Evolutionary conservation across 768 basidiomycete species (phyloP).

Genomic region (Pleurotus citrinopileatus): DNA sequence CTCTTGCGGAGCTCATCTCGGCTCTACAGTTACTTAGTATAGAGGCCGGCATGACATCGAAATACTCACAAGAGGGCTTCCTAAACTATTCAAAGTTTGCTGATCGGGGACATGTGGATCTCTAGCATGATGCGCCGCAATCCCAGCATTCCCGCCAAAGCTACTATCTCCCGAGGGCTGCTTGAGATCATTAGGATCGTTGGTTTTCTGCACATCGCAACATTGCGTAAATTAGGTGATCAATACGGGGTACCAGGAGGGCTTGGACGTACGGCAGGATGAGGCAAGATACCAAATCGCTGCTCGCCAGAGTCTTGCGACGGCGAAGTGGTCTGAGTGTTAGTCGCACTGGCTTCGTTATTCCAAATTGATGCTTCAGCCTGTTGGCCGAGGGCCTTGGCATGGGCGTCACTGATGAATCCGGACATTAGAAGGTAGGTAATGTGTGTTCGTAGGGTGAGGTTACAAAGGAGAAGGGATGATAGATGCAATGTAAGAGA

Average conservation of each 20-base stretch:
- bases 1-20: slow-evolving; percentile 47
- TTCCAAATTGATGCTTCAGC: slow-evolving; percentile 10
- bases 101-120: slow-evolving; percentile 49
- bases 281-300: slow-evolving; percentile 52
- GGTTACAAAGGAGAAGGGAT: neutral
- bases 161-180: slow-evolving; percentile 30
- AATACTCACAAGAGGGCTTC: slow-evolving; percentile 42
- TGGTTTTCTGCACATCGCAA: slow-evolving; percentile 48
- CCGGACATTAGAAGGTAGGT: neutral
- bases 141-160: slow-evolving; percentile 34
- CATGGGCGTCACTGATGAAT: slow-evolving; percentile 7
- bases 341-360: slow-evolving; percentile 14
- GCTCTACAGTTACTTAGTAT: slow-evolving; percentile 29
- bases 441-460: neutral
- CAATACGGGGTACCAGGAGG: neutral
- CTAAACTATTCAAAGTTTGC: slow-evolving; percentile 41
- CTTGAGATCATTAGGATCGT: slow-evolving; percentile 55
- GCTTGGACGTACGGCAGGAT: slow-evolving; percentile 64
- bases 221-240: neutral
- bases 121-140: slow-evolving; percentile 45
- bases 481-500: neutral
- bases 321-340: slow-evolving; percentile 10
- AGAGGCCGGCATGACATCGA: neutral
- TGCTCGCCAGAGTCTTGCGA: slow-evolving; percentile 28
- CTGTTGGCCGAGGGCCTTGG: slow-evolving; percentile 1